A percentile compares a stretch with the other conserved stretches of the same genome.
phyloP scores from a whole-genome alignment of 371 early-diverging fungal genomes.

The Mortierella sp. region DNA sequence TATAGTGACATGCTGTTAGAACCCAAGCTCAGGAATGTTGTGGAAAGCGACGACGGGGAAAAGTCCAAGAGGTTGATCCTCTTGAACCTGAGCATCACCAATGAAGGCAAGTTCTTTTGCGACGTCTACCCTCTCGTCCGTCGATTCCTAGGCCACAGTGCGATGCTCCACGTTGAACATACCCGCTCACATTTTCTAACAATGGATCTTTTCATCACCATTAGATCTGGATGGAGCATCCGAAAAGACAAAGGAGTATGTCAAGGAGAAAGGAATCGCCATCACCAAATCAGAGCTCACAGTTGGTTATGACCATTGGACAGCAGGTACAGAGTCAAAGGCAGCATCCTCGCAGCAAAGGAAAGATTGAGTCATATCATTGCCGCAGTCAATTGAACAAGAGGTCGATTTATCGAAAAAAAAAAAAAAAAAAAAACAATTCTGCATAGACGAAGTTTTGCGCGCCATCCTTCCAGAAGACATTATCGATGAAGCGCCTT shows the following conservation, averaged over 20 bases:
- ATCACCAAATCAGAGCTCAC: conserved; percentile 64
- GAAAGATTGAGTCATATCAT: neutral
- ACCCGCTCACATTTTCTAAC: too few species aligned
- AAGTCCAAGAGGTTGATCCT: conserved; percentile 69
- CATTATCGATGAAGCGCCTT: conserved; percentile 76
- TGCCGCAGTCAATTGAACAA: conserved; percentile 2
- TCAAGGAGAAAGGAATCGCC: conserved; percentile 62
- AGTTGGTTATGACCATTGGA: conserved; percentile 83
- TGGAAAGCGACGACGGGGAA: conserved; percentile 64
- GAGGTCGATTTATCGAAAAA: neutral
- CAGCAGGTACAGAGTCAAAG: conserved; percentile 62
- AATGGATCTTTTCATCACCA: too few species aligned
- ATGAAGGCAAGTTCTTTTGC: conserved; percentile 35
- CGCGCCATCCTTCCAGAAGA: conserved; percentile 90
- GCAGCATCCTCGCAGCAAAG: neutral
- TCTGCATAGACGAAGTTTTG: conserved; percentile 80
- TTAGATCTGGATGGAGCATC: conserved; percentile 59
- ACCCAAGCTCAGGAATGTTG: conserved; percentile 78
- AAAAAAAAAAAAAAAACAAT: too few species aligned
- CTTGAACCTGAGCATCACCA: conserved; percentile 60
- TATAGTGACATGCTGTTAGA: conserved; percentile 73
- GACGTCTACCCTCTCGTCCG: too few species aligned
- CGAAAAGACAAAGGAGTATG: conserved; percentile 57
- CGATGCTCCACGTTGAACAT: too few species aligned
- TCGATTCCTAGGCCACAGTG: too few species aligned